Evolutionary conservation across 2,329 filamentous ascomycete species (phyloP).

Genomic region (Sporothrix luriei): DNA sequence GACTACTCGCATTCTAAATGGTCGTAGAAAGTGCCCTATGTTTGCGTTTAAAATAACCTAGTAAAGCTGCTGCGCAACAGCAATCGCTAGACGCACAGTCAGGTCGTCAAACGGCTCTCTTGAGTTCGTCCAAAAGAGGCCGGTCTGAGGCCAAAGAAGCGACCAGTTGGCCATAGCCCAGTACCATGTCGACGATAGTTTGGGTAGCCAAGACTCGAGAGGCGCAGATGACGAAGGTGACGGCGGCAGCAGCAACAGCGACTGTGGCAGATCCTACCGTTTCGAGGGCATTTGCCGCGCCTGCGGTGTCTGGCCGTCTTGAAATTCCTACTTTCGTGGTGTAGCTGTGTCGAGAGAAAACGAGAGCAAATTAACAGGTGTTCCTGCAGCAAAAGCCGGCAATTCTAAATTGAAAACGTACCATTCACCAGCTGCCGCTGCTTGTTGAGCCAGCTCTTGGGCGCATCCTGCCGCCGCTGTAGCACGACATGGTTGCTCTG

Average conservation of each 20-base stretch:
- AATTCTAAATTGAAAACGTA: constrained; percentile 40
- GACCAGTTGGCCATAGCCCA: background rate
- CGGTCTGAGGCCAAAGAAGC: background rate
- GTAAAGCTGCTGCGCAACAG: background rate
- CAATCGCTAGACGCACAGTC: background rate
- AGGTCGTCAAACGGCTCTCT: background rate
- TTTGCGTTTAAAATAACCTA: background rate
- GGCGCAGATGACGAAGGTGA: background rate
- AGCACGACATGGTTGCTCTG: constrained; percentile 83
- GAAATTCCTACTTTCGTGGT: constrained; percentile 36
- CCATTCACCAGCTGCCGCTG: constrained; percentile 72
- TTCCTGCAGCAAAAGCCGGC: background rate
- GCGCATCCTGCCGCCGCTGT: constrained; percentile 71
- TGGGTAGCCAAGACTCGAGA: background rate
- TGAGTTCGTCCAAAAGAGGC: background rate
- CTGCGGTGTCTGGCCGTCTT: constrained; percentile 12
- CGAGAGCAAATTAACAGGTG: constrained; percentile 1
- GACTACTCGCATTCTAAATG: background rate
- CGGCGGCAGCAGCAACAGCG: background rate
- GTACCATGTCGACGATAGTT: background rate
- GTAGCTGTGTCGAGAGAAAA: constrained; percentile 31
- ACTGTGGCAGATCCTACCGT: constrained; percentile 12
- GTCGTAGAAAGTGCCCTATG: background rate
- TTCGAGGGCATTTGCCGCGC: background rate
- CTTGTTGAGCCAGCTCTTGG: constrained; percentile 82